phyloP scores from a whole-genome alignment of 2,329 filamentous ascomycete species.

The Nigrospora oryzae region DNA sequence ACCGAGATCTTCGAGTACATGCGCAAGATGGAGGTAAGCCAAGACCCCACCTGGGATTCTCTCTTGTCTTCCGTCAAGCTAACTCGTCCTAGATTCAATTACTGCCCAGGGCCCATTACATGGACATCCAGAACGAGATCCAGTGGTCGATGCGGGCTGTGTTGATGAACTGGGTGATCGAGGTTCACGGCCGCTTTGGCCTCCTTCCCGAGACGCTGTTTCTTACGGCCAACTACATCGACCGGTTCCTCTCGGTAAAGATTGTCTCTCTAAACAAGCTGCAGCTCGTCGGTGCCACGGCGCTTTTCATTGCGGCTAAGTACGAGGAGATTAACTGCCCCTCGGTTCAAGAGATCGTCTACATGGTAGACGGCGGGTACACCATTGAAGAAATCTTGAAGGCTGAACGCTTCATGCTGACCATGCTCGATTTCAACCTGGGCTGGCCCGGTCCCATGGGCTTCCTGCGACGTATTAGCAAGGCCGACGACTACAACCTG shows the following conservation, averaged over 20 bases:
- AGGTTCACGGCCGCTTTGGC: slow-evolving; percentile 87
- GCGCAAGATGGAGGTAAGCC: slow-evolving; percentile 71
- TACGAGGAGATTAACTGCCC: slow-evolving; percentile 99
- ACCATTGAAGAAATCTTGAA: slow-evolving; percentile 87
- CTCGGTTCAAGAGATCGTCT: slow-evolving; percentile 89
- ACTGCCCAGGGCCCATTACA: slow-evolving; percentile 86
- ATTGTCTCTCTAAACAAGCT: slow-evolving; percentile 91
- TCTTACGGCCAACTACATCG: slow-evolving; percentile 91
- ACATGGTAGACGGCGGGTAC: slow-evolving; percentile 95
- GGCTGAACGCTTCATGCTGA: slow-evolving; percentile 96
- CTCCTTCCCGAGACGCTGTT: slow-evolving; percentile 93
- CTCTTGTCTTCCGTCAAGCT: slow-evolving; percentile 5
- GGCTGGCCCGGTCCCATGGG: slow-evolving; percentile 99
- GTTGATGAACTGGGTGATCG: slow-evolving; percentile 95
- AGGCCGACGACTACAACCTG: slow-evolving; percentile 94
- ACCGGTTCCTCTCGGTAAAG: slow-evolving; percentile 91
- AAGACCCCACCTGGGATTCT: background rate
- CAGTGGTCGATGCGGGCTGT: slow-evolving; percentile 98
- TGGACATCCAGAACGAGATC: slow-evolving; percentile 95
- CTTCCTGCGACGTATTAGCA: slow-evolving; percentile 93
- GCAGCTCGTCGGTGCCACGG: slow-evolving; percentile 91
- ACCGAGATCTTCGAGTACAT: slow-evolving; percentile 95
- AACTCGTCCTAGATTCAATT: slow-evolving; percentile 53
- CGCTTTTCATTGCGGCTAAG: slow-evolving; percentile 91
- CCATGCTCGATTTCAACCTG: slow-evolving; percentile 89